A percentile compares a stretch with the other conserved stretches of the same genome.
phyloP scores from a whole-genome alignment of 2,329 filamentous ascomycete species.

The Trichoderma breve region DNA sequence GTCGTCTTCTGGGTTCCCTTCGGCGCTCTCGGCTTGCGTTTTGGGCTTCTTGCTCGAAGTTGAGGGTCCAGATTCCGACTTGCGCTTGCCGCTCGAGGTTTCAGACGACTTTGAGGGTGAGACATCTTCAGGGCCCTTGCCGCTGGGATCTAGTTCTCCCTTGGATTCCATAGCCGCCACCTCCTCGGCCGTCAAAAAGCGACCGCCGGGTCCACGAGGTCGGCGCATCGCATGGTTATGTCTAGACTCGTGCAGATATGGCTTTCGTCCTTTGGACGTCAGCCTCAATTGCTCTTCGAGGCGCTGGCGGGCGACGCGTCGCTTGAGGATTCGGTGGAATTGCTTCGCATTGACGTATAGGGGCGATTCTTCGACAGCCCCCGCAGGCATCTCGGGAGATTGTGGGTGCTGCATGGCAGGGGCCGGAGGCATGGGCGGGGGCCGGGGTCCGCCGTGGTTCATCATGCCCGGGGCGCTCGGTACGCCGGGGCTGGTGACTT shows the following conservation, averaged over 20 bases:
- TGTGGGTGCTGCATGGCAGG: slow-evolving; percentile 68
- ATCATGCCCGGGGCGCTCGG: slow-evolving; percentile 73
- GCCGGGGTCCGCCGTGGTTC: slow-evolving; percentile 59
- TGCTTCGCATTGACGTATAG: slow-evolving; percentile 98
- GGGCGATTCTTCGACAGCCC: slow-evolving; percentile 81
- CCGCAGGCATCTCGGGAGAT: slow-evolving; percentile 75
- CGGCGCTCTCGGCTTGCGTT: slow-evolving; percentile 44
- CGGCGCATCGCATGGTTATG: slow-evolving; percentile 98
- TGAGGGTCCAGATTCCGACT: slow-evolving; percentile 51
- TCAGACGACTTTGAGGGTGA: slow-evolving; percentile 28
- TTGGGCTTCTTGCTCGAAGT: slow-evolving; percentile 57
- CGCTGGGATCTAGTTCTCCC: slow-evolving; percentile 44
- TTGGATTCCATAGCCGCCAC: slow-evolving; percentile 82
- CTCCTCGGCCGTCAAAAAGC: slow-evolving; percentile 95
- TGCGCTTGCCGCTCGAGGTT: slow-evolving; percentile 55
- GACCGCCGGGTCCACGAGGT: slow-evolving; percentile 87
- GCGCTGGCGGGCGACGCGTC: slow-evolving; percentile 87
- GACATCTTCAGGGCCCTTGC: slow-evolving; percentile 34
- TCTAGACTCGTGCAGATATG: slow-evolving; percentile 93
- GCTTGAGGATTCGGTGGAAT: slow-evolving; percentile 94
- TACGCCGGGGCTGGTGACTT: slow-evolving; percentile 72
- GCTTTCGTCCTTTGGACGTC: slow-evolving; percentile 93
- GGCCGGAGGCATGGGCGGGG: slow-evolving; percentile 59
- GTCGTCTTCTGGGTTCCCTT: slow-evolving; percentile 44
- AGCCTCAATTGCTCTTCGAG: slow-evolving; percentile 88